Conservation (phyloP, 805 yeast species). For the Suhomyces kilbournensis region DNA sequence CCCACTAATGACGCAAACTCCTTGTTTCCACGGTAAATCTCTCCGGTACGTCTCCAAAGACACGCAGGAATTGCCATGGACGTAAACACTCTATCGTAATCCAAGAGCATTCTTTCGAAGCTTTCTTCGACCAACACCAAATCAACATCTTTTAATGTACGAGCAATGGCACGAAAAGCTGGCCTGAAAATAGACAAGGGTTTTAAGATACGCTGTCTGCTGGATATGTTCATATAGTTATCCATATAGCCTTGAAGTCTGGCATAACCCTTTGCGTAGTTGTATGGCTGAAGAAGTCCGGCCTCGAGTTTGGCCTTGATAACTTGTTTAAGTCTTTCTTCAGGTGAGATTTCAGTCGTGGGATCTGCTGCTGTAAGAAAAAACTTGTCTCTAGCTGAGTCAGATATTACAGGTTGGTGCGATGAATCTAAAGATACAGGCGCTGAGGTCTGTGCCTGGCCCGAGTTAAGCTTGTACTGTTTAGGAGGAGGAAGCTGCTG, state of each 20-base stretch:
- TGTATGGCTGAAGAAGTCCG: constrained; percentile 86
- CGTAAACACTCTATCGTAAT: constrained; percentile 92
- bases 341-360: constrained; percentile 89
- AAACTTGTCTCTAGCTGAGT: constrained; percentile 87
- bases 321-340: constrained; percentile 87
- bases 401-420: constrained; percentile 49
- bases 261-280: constrained; percentile 91
- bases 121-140: constrained; percentile 89
- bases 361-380: constrained; percentile 97
- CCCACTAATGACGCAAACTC: constrained; percentile 94
- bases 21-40: constrained; percentile 89
- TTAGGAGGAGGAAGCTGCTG: constrained; percentile 3
- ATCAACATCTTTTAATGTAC: constrained; percentile 86
- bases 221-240: constrained; percentile 78
- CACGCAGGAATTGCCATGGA: constrained; percentile 98
- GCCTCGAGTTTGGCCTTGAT: constrained; percentile 94
- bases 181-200: constrained; percentile 87
- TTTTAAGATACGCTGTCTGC: constrained; percentile 79
- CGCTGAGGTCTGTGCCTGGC: background rate
- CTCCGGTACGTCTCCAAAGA: constrained; percentile 96
- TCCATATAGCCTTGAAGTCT: constrained; percentile 89
- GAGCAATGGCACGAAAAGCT: constrained; percentile 89
- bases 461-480: background rate
- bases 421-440: background rate
- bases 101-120: constrained; percentile 88